Evolutionary conservation across 73 alveolate species (phyloP), one percentile per base, ranked within the genome.

Genomic region (Halteria grandinella): DNA sequence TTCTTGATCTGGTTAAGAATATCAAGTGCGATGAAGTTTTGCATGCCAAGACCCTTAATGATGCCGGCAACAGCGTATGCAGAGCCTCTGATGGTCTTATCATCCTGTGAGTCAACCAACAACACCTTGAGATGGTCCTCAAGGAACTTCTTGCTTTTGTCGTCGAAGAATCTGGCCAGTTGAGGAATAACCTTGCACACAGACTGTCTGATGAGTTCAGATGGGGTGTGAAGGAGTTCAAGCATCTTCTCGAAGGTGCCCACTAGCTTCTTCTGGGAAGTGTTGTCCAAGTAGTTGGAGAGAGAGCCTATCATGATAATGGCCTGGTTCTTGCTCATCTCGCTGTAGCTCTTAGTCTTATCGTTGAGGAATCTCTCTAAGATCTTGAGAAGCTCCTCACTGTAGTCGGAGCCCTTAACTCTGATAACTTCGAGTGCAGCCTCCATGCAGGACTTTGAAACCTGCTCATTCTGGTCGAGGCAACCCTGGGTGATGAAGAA

Each of bases 61-160:
- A 91, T 49, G 17, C 94, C 97, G 33, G 93, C 91, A 20, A 87
- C 80, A 24, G 89, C 85, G 44, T 53, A 87, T n/a, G 94, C 93
- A 52, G 90, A 55, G 33, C 95, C 94, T 53, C 86, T 77, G 37
- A 75, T 24, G 20, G 41, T 55, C 15, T 69, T 69, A 32, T 75
- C 63, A 37, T 70, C 79, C 31, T 69, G 57, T 29, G 71, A 51
- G 15, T 69, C 79, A 37, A 43, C 29, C 21, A 86, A 59, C 21
- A 86, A 51, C 39, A 53, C 70, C 28, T 52, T 23, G 54, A 91
- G 29, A 69, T 75, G 55, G 29, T 83, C 85, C 27, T 63, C 78
- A 12, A 91, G 52, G 50, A 81, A 55, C 36, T 83, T 55, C 47
- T 69, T 81, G 3, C 92, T 63, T 27, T 74, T 74, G 44, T 83